phyloP scores from a whole-genome alignment of 2,329 filamentous ascomycete genomes.

The Aspergillus piperis region DNA sequence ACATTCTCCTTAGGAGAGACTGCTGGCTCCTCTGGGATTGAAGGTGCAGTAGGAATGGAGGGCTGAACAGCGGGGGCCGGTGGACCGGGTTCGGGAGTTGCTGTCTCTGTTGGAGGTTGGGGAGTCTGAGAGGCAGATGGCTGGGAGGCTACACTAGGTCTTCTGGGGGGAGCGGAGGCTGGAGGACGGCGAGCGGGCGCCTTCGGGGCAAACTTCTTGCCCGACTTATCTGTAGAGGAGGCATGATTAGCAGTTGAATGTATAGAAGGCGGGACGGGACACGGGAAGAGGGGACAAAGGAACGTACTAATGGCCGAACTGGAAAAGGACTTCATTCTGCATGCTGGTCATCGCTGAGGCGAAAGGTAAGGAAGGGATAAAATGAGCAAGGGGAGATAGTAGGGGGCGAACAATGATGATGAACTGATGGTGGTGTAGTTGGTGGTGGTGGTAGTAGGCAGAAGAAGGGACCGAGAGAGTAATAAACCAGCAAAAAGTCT shows the following conservation, averaged over 20 bases:
- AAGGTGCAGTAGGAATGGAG: conserved; percentile 21
- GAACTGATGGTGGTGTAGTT: background rate
- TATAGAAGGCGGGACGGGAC: background rate
- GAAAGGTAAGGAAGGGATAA: background rate
- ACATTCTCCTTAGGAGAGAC: conserved; percentile 3
- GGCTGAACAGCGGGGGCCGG: conserved; percentile 14
- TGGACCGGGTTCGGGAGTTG: conserved; percentile 19
- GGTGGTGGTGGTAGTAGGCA: conserved; percentile 7
- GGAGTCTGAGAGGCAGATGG: conserved; percentile 28
- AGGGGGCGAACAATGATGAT: conserved; percentile 8
- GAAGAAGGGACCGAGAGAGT: background rate
- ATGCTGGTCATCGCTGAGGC: conserved; percentile 26
- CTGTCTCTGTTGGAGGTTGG: conserved; percentile 24
- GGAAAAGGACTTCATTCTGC: conserved; percentile 52
- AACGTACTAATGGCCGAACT: conserved; percentile 56
- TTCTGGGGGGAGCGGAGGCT: conserved; percentile 37
- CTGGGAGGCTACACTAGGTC: conserved; percentile 44
- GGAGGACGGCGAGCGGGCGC: conserved; percentile 59
- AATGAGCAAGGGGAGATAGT: background rate
- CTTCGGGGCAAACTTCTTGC: conserved; percentile 78
- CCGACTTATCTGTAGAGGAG: conserved; percentile 57
- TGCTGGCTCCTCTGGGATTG: conserved; percentile 19
- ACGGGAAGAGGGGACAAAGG: background rate
- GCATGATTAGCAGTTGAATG: conserved; percentile 12
- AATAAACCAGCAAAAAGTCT: conserved; percentile 20